phyloP scores from a whole-genome alignment of 23 red algal genomes.

The Agarophyton chilense region DNA sequence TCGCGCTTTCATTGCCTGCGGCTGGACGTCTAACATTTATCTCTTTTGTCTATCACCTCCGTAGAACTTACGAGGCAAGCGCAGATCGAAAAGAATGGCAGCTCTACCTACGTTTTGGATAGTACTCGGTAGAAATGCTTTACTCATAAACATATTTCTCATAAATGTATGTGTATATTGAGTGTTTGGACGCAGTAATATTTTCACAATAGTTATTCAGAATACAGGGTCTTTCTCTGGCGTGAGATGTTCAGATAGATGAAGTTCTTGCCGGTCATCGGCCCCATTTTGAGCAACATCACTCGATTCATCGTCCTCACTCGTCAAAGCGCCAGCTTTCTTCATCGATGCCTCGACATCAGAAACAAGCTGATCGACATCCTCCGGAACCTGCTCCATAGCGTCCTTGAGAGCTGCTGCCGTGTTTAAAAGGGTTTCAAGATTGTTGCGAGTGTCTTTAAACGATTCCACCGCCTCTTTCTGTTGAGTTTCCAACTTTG shows the following conservation, averaged over 20 bases:
- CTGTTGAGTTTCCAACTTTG: conserved; percentile 48
- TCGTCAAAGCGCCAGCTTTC: background rate
- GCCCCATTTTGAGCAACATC: background rate
- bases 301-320: background rate
- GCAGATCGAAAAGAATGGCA: too few relatives aligned
- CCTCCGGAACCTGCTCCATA: conserved; percentile 37
- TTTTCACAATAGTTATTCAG: too few relatives aligned
- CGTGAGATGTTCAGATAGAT: background rate
- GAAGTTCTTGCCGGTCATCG: background rate
- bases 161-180: too few relatives aligned
- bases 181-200: too few relatives aligned
- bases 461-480: conserved; percentile 7
- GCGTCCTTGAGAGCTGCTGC: conserved; percentile 8
- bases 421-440: conserved; percentile 13
- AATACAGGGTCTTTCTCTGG: background rate
- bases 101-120: too few relatives aligned
- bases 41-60: too few relatives aligned
- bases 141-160: too few relatives aligned
- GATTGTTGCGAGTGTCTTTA: background rate
- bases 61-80: too few relatives aligned
- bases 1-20: too few relatives aligned
- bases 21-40: too few relatives aligned
- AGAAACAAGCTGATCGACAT: conserved; percentile 9
- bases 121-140: too few relatives aligned
- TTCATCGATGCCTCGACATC: conserved; percentile 12